Base-by-base conservation (phyloP, 163 green algal species). In the Picocystis sp. region DNA sequence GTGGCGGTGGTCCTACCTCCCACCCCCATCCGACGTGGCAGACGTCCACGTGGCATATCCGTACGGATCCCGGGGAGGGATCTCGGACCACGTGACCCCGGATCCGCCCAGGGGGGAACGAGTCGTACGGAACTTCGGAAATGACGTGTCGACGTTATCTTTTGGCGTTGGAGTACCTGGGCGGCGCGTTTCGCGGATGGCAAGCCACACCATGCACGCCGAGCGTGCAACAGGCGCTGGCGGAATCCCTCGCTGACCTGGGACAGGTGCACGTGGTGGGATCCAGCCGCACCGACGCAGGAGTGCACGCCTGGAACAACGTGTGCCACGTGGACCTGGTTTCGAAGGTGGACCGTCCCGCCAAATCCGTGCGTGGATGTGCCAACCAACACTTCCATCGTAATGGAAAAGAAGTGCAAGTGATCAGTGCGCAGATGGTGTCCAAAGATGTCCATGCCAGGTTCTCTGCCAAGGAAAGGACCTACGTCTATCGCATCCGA, bases 321-420 rank as follows among this genome's bases (percentile, higher is more conserved):
- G 38, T 35, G n/a, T 54, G 47, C 17, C 47, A 54, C 47, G 47
- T 54, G 47, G 47, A 54, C 47, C 19, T 54, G n/a, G 35, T 33
- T 14, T 19, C 29, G 29, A 8, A 38, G 5, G 47, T 21, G 17
- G 25, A 29, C 25, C 15, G 47, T 45, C n/a, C 44, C 9, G 44
- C 25, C 34, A 19, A 14, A 6, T 11, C 10, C 47, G 10, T 19
- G 12, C n/a, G 38, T 45, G 47, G 15, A 35, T 33, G 38, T 21
- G 47, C 47, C 47, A 19, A 45, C 34, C 47, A 54, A 14, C 10
- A 45, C 12, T 29, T 41, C 3, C 19, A 14, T 38, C n/a, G 47
- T 41, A 14, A 41, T 11, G 13, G 34, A 3, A 35, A 24, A 19
- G 3, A 54, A 35, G 47, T 54, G n/a, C 47, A 35, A 35, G 47